Conservation (phyloP, 1,284 basidiomycete genomes). For the Cutaneotrichosporon daszewskae region DNA sequence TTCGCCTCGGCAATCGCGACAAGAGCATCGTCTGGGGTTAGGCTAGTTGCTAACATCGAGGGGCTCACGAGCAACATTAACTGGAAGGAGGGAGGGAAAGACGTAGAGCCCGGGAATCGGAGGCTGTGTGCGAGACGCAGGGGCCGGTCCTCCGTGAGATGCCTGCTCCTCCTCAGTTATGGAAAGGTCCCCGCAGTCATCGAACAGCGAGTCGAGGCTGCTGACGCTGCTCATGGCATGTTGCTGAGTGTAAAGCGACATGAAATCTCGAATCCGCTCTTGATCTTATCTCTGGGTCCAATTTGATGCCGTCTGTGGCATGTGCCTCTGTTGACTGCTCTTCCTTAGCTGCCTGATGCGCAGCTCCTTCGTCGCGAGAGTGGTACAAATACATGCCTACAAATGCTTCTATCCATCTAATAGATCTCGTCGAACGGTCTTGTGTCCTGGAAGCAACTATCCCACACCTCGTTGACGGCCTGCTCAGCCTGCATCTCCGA, state of each 20-base stretch:
- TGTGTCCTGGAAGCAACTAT: constrained; percentile 91
- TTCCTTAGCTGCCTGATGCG: too few species aligned
- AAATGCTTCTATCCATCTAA: not conserved
- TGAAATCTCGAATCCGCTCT: not conserved
- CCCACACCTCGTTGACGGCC: constrained; percentile 93
- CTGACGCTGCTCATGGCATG: constrained; percentile 1
- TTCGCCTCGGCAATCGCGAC: constrained; percentile 27
- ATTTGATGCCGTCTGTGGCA: too few species aligned
- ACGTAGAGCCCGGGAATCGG: constrained; percentile 16
- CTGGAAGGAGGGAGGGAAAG: constrained; percentile 12
- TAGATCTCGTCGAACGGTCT: constrained; percentile 91
- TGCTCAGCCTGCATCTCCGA: constrained; percentile 70
- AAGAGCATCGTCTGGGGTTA: constrained; percentile 19
- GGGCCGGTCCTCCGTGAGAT: not conserved
- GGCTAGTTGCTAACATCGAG: not conserved
- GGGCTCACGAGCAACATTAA: constrained; percentile 8
- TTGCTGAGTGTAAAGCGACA: not conserved
- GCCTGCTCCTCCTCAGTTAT: not conserved
- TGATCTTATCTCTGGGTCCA: not conserved
- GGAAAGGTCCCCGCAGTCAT: not conserved
- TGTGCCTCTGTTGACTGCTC: too few species aligned
- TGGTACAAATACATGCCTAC: too few species aligned
- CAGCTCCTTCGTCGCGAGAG: too few species aligned
- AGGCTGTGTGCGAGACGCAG: not conserved
- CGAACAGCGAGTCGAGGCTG: constrained; percentile 17